phyloP scores from a whole-genome alignment of 192 early-diverging fungal genomes.

The Phycomyces nitens region DNA sequence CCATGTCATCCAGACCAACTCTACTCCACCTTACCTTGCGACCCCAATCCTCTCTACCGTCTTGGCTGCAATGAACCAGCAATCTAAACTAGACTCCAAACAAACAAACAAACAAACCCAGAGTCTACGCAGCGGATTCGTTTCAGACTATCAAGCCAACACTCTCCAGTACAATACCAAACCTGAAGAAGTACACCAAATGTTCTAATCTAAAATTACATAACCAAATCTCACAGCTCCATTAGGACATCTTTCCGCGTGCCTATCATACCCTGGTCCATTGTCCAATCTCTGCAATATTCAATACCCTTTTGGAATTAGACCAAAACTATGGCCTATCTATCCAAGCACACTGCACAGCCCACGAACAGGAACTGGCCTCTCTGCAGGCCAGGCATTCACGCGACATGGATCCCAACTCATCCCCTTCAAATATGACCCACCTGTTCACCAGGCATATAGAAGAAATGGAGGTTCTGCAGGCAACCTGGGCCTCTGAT shows the following conservation, averaged over 20 bases:
- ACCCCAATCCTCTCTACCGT: slow-evolving; percentile 44
- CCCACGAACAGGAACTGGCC: slow-evolving; percentile 2
- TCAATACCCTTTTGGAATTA: slow-evolving; percentile 53
- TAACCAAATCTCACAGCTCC: neutral
- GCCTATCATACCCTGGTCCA: slow-evolving; percentile 57
- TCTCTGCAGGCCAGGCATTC: slow-evolving; percentile 13
- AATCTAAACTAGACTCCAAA: neutral
- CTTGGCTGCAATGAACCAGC: slow-evolving; percentile 28
- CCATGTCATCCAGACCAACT: slow-evolving; percentile 37
- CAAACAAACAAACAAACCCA: slow-evolving; percentile 1
- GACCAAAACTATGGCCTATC: slow-evolving; percentile 50
- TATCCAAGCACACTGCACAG: slow-evolving; percentile 37
- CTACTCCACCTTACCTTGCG: slow-evolving; percentile 45
- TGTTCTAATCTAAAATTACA: neutral
- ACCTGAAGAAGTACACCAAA: slow-evolving; percentile 40
- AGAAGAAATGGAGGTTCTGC: slow-evolving; percentile 46
- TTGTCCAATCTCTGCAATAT: slow-evolving; percentile 50
- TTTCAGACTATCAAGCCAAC: slow-evolving; percentile 37
- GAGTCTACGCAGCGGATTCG: slow-evolving; percentile 30
- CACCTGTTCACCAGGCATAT: slow-evolving; percentile 39
- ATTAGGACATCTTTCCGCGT: slow-evolving; percentile 57
- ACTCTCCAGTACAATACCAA: slow-evolving; percentile 46
- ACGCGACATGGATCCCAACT: slow-evolving; percentile 15
- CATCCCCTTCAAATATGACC: slow-evolving; percentile 8
- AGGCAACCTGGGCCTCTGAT: slow-evolving; percentile 52